phyloP scores from a whole-genome alignment of 1,284 basidiomycete species.

The Tylopilus sp. region DNA sequence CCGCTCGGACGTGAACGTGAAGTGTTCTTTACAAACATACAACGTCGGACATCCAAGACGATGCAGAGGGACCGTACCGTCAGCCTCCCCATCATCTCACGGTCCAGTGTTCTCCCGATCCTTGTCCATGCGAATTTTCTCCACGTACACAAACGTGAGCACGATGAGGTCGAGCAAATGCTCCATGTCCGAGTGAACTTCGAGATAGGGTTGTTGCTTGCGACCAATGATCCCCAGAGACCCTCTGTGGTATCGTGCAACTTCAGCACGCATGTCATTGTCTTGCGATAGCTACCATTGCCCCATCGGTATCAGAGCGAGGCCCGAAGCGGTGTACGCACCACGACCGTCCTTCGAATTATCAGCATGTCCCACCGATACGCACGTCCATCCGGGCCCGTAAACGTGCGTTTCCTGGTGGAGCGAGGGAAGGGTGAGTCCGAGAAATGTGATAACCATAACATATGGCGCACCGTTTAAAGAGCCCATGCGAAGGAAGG shows the following conservation, averaged over 20 bases:
- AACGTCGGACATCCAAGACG: not conserved
- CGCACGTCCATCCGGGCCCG: conserved; percentile 30
- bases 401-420: conserved; percentile 42
- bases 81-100: conserved; percentile 20
- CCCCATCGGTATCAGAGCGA: not conserved
- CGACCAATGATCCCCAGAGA: conserved; percentile 31
- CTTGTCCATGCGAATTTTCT: conserved; percentile 48
- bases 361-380: conserved; percentile 42
- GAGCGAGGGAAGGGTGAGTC: not conserved
- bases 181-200: conserved; percentile 45
- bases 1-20: too few relatives aligned
- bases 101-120: conserved; percentile 15
- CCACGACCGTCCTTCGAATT: conserved; percentile 20
- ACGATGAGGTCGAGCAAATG: conserved; percentile 53
- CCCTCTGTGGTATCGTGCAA: conserved; percentile 43
- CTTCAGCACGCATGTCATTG: conserved; percentile 25
- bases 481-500: conserved; percentile 37
- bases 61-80: conserved; percentile 13
- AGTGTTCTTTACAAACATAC: not conserved
- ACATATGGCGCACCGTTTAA: conserved; percentile 31
- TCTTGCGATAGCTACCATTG: conserved; percentile 32
- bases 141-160: conserved; percentile 55
- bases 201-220: conserved; percentile 40
- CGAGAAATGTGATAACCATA: not conserved
- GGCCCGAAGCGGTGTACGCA: conserved; percentile 15